Conservation (phyloP, 345 rosid species). For the Brassica carinata region DNA sequence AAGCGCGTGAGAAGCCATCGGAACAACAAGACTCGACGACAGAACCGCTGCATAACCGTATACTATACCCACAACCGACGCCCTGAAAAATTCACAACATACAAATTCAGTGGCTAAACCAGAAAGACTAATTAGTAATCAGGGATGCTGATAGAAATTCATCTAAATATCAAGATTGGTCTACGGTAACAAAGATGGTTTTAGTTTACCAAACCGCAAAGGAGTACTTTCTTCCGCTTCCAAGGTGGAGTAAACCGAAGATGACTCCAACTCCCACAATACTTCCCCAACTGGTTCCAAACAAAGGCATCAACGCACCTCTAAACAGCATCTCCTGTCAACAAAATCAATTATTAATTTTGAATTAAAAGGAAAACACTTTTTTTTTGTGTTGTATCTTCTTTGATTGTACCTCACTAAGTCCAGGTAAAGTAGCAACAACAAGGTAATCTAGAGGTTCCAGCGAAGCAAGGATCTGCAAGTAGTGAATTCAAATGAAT, state of each 20-base stretch:
- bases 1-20: slow-evolving; percentile 75
- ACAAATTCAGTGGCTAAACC: not conserved
- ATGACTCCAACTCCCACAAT: slow-evolving; percentile 55
- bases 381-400: not conserved
- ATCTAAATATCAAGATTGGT: slow-evolving; percentile 4
- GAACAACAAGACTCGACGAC: slow-evolving; percentile 66
- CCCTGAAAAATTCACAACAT: slow-evolving; percentile 54
- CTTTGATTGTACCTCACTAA: slow-evolving; percentile 63
- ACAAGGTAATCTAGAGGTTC: slow-evolving; percentile 75
- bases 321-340: slow-evolving; percentile 82
- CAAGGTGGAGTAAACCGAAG: slow-evolving; percentile 81
- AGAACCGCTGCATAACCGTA: slow-evolving; percentile 69
- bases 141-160: not conserved
- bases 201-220: slow-evolving; percentile 73
- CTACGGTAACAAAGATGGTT: not conserved
- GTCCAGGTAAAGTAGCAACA: slow-evolving; percentile 79
- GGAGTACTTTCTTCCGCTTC: slow-evolving; percentile 83
- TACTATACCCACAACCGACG: slow-evolving; percentile 70
- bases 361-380: not conserved
- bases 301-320: slow-evolving; percentile 69
- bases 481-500: not conserved
- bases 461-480: slow-evolving; percentile 82
- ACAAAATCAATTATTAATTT: slow-evolving; percentile 6
- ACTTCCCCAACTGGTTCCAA: slow-evolving; percentile 70
- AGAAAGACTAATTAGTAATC: not conserved